A percentile compares a stretch with the other conserved stretches of the same genome.
Conservation (phyloP, 805 yeast species). For the Hagleromyces aurorensis region DNA sequence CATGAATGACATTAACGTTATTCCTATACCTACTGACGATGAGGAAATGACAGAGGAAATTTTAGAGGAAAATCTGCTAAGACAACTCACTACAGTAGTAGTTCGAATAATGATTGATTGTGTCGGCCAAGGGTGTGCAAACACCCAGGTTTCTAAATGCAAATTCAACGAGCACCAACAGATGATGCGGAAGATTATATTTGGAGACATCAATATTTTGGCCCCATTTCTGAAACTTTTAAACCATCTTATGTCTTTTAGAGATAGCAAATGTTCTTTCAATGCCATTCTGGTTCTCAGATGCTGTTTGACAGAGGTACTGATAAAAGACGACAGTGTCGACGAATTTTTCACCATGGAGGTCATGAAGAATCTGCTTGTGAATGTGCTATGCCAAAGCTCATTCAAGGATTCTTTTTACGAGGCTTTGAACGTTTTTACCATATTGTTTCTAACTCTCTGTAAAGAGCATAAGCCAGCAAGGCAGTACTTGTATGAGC, state of each 20-base stretch:
- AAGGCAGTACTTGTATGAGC: constrained; percentile 42
- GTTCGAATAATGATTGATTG: constrained; percentile 81
- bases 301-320: constrained; percentile 59
- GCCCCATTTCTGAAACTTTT: constrained; percentile 73
- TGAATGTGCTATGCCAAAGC: constrained; percentile 61
- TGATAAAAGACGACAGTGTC: constrained; percentile 64
- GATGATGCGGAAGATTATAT: constrained; percentile 57
- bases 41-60: constrained; percentile 90
- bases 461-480: constrained; percentile 67
- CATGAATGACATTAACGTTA: constrained; percentile 34
- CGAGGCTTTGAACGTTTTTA: constrained; percentile 86
- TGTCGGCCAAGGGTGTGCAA: constrained; percentile 66
- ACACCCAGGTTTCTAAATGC: constrained; percentile 26
- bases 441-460: constrained; percentile 68
- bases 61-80: constrained; percentile 91
- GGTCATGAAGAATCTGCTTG: constrained; percentile 59
- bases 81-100: constrained; percentile 89
- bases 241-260: constrained; percentile 69
- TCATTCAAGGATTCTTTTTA: constrained; percentile 80
- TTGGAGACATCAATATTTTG: constrained; percentile 54
- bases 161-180: constrained; percentile 47
- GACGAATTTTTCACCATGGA: constrained; percentile 49
- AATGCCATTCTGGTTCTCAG: constrained; percentile 79
- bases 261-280: constrained; percentile 88
- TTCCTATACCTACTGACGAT: constrained; percentile 58